Percentiles rank a stretch among this genome's conserved stretches.
phyloP scores from a whole-genome alignment of 2,329 filamentous ascomycete genomes.

The Colletotrichum shisoi region DNA sequence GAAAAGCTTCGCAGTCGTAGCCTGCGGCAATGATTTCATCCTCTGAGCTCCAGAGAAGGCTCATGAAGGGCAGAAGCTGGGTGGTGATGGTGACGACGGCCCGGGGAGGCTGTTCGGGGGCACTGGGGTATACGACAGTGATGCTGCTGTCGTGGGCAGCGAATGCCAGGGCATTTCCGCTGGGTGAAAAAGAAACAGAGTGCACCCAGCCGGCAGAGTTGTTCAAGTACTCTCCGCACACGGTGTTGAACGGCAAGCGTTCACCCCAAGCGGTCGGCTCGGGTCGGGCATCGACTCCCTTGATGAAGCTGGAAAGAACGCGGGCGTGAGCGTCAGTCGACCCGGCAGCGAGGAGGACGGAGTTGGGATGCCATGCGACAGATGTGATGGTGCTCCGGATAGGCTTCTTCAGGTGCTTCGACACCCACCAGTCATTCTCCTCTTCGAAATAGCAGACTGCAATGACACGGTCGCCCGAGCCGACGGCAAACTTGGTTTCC shows the following conservation, averaged over 20 bases:
- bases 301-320: slow-evolving; percentile 95
- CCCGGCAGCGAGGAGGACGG: slow-evolving; percentile 89
- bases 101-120: slow-evolving; percentile 85
- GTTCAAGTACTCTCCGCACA: slow-evolving; percentile 95
- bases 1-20: slow-evolving; percentile 89
- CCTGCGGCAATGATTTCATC: slow-evolving; percentile 94
- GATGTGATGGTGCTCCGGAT: slow-evolving; percentile 97
- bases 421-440: slow-evolving; percentile 99
- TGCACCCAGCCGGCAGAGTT: slow-evolving; percentile 98
- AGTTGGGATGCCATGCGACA: slow-evolving; percentile 97
- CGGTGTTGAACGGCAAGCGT: slow-evolving; percentile 94
- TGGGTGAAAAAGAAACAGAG: slow-evolving; percentile 89
- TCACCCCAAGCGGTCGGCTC: slow-evolving; percentile 93
- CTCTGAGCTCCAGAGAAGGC: slow-evolving; percentile 90
- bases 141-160: slow-evolving; percentile 95
- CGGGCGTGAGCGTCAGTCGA: slow-evolving; percentile 97
- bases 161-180: slow-evolving; percentile 91
- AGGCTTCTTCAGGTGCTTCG: slow-evolving; percentile 98
- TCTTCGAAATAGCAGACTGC: slow-evolving; percentile 98
- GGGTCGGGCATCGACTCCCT: slow-evolving; percentile 86
- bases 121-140: slow-evolving; percentile 93
- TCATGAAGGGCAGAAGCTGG: slow-evolving; percentile 90
- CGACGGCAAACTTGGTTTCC: slow-evolving; percentile 96
- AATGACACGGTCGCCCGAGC: slow-evolving; percentile 93
- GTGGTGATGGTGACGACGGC: slow-evolving; percentile 92